These are phyloP conservation scores for Penicillium occitanis DNA, from an alignment of 2,329 filamentous ascomycete genomes.

Conservation along the genomic window DNA sequence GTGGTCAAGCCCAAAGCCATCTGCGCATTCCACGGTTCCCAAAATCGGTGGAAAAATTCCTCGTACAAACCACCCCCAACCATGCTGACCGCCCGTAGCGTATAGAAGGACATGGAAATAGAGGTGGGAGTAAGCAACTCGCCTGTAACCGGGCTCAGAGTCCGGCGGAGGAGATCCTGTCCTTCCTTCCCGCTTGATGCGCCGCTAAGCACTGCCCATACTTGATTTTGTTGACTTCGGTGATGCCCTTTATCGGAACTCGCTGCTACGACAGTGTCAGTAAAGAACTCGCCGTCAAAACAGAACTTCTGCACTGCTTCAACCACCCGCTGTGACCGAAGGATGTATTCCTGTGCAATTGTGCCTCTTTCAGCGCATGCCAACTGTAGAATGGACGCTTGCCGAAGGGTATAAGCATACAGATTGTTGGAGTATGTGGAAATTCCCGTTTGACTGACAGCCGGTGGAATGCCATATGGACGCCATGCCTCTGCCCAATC, in stretches of 20 bases:
- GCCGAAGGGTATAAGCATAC: slow-evolving; percentile 39
- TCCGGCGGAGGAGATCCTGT: neutral
- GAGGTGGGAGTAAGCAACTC: neutral
- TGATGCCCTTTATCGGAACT: slow-evolving; percentile 25
- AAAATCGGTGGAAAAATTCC: neutral
- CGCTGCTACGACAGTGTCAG: slow-evolving; percentile 32
- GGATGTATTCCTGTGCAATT: slow-evolving; percentile 16
- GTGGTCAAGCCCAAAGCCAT: neutral
- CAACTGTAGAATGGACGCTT: slow-evolving; percentile 34
- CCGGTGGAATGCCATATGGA: slow-evolving; percentile 9
- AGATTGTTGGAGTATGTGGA: slow-evolving; percentile 36
- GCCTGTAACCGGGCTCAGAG: neutral
- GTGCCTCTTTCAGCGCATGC: slow-evolving; percentile 17
- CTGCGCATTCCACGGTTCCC: neutral
- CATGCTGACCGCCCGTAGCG: neutral
- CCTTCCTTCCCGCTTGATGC: slow-evolving; percentile 18
- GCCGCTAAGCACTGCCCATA: slow-evolving; percentile 33
- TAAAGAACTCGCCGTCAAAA: slow-evolving; percentile 34
- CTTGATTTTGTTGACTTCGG: slow-evolving; percentile 33
- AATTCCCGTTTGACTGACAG: neutral
- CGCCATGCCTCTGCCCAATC: slow-evolving; percentile 39
- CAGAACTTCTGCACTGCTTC: slow-evolving; percentile 30
- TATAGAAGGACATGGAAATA: neutral
- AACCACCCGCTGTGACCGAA: slow-evolving; percentile 25
- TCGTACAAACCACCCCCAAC: neutral